phyloP scores from a whole-genome alignment of 2,329 filamentous ascomycete species.

The Pleomassaria siparia region DNA sequence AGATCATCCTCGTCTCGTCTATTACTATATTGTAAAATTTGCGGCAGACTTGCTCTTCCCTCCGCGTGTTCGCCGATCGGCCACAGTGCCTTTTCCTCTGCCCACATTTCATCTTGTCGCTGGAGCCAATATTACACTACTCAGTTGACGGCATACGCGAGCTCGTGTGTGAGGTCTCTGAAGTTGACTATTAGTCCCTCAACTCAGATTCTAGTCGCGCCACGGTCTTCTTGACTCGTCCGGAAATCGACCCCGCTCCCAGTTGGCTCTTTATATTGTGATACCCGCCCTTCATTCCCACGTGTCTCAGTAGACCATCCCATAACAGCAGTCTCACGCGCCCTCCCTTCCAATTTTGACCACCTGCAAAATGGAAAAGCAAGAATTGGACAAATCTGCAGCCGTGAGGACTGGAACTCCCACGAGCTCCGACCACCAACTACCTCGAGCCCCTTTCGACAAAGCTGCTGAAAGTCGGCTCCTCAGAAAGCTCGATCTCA shows the following conservation, averaged over 20 bases:
- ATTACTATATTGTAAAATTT: too few species aligned
- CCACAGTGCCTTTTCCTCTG: background rate
- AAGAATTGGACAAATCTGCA: slow-evolving; percentile 1
- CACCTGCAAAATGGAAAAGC: background rate
- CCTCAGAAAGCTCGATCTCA: slow-evolving; percentile 33
- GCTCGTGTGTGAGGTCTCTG: background rate
- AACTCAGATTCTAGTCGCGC: background rate
- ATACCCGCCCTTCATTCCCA: background rate
- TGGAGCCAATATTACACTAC: background rate
- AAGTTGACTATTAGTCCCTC: background rate
- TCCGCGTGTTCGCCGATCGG: background rate
- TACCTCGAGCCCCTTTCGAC: slow-evolving; percentile 19
- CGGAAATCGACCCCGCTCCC: background rate
- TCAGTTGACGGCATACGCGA: background rate
- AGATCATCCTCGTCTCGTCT: background rate
- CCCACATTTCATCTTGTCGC: background rate
- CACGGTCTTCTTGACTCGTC: background rate
- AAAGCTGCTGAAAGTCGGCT: slow-evolving; percentile 26
- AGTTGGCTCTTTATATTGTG: slow-evolving; percentile 2
- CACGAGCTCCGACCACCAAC: background rate
- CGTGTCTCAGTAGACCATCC: background rate
- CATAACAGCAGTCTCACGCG: background rate
- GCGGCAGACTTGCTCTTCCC: background rate
- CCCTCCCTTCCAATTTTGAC: background rate
- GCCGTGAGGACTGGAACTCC: slow-evolving; percentile 8